phyloP scores from a whole-genome alignment of 441 rosid genomes.

The Erysimum cheiri region DNA sequence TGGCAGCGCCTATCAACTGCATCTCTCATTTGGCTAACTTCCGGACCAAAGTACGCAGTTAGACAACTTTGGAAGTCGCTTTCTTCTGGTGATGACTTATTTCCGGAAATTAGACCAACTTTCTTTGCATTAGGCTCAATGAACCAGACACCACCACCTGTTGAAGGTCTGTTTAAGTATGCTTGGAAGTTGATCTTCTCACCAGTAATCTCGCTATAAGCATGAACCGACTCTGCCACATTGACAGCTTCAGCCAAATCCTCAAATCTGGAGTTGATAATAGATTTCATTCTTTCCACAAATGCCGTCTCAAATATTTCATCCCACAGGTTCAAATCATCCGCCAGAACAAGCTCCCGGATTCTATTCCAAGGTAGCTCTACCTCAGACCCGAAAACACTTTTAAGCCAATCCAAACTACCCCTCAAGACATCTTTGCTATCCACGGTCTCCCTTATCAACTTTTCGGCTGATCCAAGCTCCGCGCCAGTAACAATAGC shows the following conservation, averaged over 20 bases:
- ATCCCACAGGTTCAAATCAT: constrained; percentile 93
- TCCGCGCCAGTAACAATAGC: constrained; percentile 70
- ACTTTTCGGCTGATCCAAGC: constrained; percentile 82
- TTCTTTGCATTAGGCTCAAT: constrained; percentile 74
- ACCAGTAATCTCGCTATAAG: constrained; percentile 53
- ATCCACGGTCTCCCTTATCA: constrained; percentile 82
- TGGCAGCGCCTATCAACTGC: constrained; percentile 80
- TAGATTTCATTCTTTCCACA: constrained; percentile 81
- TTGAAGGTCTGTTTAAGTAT: constrained; percentile 81
- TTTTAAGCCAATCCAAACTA: constrained; percentile 94
- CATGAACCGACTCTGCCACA: constrained; percentile 59
- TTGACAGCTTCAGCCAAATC: constrained; percentile 64
- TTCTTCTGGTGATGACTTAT: constrained; percentile 62
- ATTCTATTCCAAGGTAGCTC: constrained; percentile 97
- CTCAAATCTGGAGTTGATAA: constrained; percentile 70
- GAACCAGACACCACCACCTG: constrained; percentile 98
- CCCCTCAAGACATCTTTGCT: constrained; percentile 84
- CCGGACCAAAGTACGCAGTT: constrained; percentile 87
- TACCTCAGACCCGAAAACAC: constrained; percentile 93
- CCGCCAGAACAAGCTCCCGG: constrained; percentile 87
- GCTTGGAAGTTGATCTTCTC: constrained; percentile 74
- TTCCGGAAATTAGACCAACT: constrained; percentile 51
- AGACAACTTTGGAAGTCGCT: constrained; percentile 83
- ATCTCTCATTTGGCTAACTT: constrained; percentile 85
- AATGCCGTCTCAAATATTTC: constrained; percentile 97